Evolutionary conservation across 129 eudicot genomes (phyloP).

Genomic region (Rutidosis leptorrhynchoides): DNA sequence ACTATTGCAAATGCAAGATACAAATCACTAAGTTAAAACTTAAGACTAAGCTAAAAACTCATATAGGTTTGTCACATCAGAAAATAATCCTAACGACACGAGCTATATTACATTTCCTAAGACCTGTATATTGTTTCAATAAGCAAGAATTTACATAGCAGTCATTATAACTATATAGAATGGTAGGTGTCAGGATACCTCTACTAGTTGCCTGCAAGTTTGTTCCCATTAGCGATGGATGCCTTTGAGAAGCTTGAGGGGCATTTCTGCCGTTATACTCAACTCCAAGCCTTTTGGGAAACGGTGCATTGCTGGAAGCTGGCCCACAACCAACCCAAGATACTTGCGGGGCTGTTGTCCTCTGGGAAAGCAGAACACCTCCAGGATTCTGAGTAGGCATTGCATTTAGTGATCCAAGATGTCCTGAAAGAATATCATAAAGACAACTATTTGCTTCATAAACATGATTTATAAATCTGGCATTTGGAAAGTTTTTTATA

Average conservation of each 20-base stretch:
- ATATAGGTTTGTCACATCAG: background rate
- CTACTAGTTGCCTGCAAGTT: conserved; percentile 31
- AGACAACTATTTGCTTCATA: conserved; percentile 5
- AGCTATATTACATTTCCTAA: background rate
- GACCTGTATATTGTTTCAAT: background rate
- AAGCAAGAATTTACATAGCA: background rate
- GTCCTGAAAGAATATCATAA: conserved; percentile 25
- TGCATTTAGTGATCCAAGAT: conserved; percentile 22
- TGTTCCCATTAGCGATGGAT: conserved; percentile 22
- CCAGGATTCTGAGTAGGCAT: conserved; percentile 26
- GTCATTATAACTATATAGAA: conserved; percentile 9
- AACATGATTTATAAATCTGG: background rate
- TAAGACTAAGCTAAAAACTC: too few relatives aligned
- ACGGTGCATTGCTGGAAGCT: conserved; percentile 31
- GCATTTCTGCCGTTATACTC: conserved; percentile 26
- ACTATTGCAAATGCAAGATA: background rate
- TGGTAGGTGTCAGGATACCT: conserved; percentile 20
- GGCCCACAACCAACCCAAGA: conserved; percentile 24
- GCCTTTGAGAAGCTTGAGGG: conserved; percentile 28
- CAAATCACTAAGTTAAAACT: background rate
- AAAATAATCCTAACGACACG: background rate
- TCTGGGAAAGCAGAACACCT: conserved; percentile 29
- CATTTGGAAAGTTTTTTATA: background rate
- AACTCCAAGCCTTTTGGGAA: conserved; percentile 60
- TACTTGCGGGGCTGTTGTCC: conserved; percentile 26